Conservation (phyloP, 805 yeast species). For the Ascoidea asiatica region DNA sequence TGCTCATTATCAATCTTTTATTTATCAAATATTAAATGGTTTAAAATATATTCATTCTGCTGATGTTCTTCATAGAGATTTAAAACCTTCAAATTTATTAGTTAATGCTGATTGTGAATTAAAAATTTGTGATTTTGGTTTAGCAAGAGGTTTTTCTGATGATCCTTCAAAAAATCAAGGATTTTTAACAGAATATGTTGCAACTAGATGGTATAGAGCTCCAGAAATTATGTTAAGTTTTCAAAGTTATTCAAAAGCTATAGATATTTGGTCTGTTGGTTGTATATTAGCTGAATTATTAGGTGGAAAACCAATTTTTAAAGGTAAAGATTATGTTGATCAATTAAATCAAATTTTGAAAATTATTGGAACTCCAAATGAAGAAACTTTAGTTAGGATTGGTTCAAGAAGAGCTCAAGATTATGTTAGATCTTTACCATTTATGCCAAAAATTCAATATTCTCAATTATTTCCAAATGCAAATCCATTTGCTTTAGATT, state of each 20-base stretch:
- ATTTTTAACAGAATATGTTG: constrained; percentile 94
- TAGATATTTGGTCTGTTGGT: constrained; percentile 97
- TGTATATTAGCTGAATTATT: constrained; percentile 90
- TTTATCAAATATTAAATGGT: constrained; percentile 87
- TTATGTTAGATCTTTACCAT: constrained; percentile 78
- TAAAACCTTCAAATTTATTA: constrained; percentile 85
- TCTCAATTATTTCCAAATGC: constrained; percentile 66
- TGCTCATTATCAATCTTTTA: constrained; percentile 86
- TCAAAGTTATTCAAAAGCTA: constrained; percentile 91
- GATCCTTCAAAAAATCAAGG: constrained; percentile 80
- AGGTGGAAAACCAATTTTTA: constrained; percentile 83
- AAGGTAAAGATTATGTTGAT: constrained; percentile 93
- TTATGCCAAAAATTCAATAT: constrained; percentile 69
- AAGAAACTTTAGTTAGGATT: constrained; percentile 50
- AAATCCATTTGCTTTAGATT: constrained; percentile 74
- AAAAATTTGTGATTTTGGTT: constrained; percentile 92
- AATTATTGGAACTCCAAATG: constrained; percentile 85
- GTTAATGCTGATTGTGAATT: constrained; percentile 95
- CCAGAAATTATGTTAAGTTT: constrained; percentile 94
- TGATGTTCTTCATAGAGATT: constrained; percentile 85
- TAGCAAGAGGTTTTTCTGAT: constrained; percentile 82
- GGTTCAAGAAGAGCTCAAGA: constrained; percentile 87
- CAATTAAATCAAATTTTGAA: constrained; percentile 81
- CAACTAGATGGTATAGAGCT: constrained; percentile 98
- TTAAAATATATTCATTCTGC: constrained; percentile 82